Evolutionary conservation across 768 basidiomycete species (phyloP).

Genomic region (Nevesoporus exiguus): DNA sequence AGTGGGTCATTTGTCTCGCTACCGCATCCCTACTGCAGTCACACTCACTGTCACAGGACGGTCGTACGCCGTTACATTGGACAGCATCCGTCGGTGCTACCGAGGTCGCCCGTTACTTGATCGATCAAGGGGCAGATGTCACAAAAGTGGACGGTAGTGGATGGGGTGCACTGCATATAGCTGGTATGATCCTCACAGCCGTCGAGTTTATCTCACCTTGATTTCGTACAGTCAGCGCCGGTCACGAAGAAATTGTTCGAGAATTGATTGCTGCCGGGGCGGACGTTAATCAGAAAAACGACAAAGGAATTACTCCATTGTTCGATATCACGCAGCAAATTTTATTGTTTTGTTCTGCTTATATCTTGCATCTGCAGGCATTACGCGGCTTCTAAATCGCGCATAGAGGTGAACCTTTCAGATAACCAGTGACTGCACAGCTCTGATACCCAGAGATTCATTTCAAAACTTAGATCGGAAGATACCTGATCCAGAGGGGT

Average conservation of each 20-base stretch:
- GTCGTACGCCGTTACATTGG: constrained; percentile 82
- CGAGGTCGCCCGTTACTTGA: constrained; percentile 63
- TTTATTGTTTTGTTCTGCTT: constrained; percentile 1
- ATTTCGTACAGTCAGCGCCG: constrained; percentile 64
- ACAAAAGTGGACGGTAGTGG: constrained; percentile 59
- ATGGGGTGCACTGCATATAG: constrained; percentile 81
- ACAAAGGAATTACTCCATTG: constrained; percentile 83
- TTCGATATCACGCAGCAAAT: constrained; percentile 34
- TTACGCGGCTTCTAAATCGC: constrained; percentile 91
- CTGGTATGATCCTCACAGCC: constrained; percentile 42
- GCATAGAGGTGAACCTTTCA: constrained; percentile 59
- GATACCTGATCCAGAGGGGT: constrained; percentile 77
- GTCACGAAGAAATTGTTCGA: constrained; percentile 67
- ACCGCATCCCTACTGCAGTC: fast-evolving
- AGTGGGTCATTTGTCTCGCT: constrained; percentile 36
- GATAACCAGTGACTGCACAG: constrained; percentile 20
- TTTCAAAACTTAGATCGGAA: constrained; percentile 67
- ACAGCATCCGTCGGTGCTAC: constrained; percentile 70
- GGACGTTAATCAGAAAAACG: constrained; percentile 74
- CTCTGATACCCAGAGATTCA: constrained; percentile 25
- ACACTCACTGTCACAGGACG: constrained; percentile 48
- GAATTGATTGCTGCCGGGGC: constrained; percentile 82
- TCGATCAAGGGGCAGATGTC: constrained; percentile 68
- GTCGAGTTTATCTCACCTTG: not conserved
- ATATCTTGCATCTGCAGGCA: constrained; percentile 49